phyloP scores from a whole-genome alignment of 306 rosid species.

The Parietaria judaica region DNA sequence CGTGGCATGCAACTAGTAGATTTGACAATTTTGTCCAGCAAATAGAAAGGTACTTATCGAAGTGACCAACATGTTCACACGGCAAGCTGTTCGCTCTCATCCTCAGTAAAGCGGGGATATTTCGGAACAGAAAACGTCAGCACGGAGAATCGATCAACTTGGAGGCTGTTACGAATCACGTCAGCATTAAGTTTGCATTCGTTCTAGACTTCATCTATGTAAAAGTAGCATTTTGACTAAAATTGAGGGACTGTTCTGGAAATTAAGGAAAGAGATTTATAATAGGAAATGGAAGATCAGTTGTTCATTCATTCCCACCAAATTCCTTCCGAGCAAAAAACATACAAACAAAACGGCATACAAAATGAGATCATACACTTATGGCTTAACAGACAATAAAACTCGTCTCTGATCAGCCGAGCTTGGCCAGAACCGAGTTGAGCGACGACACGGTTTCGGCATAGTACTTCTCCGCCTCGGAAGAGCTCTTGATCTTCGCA shows the following conservation, averaged over 20 bases:
- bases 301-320: conserved; percentile 1
- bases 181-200: no score
- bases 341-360: conserved; percentile 35
- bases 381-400: conserved; percentile 25
- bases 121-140: no score
- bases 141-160: no score
- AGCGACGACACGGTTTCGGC: conserved; percentile 61
- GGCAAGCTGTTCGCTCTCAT: no score
- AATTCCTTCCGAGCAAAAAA: conserved; percentile 25
- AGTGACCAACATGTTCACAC: no score
- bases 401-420: conserved; percentile 40
- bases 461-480: conserved; percentile 92
- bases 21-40: no score
- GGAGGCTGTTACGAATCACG: no score
- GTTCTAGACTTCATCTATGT: no score
- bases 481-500: conserved; percentile 78
- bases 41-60: no score
- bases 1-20: no score
- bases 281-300: conserved; percentile 1
- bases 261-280: background rate
- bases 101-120: no score
- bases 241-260: background rate
- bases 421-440: conserved; percentile 73
- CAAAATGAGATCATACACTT: conserved; percentile 28
- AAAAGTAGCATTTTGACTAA: no score